phyloP scores from a whole-genome alignment of 2,329 filamentous ascomycete genomes.

The Microdochium nivale region DNA sequence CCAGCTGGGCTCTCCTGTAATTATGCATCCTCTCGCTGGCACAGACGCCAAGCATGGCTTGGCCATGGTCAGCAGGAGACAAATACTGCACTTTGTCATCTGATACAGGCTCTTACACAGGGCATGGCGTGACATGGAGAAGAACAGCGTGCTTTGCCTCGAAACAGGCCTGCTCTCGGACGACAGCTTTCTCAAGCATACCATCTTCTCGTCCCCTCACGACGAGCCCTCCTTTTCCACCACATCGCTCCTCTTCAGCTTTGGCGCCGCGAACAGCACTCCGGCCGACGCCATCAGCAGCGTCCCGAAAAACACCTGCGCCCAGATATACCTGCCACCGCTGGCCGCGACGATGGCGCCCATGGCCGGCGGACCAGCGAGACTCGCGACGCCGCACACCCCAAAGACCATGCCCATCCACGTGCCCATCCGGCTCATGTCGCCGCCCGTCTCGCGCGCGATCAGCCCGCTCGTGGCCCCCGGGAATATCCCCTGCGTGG shows the following conservation, averaged over 20 bases:
- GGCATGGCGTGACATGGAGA: too few species aligned
- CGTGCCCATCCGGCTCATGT: conserved; percentile 11
- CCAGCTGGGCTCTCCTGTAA: too few species aligned
- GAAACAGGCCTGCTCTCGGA: too few species aligned
- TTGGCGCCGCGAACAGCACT: not conserved
- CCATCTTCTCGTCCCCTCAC: not conserved
- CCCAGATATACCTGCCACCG: conserved; percentile 10
- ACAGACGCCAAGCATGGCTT: too few species aligned
- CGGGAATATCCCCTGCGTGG: conserved; percentile 12
- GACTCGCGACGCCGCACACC: conserved; percentile 12
- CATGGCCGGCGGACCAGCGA: conserved; percentile 13
- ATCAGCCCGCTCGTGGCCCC: conserved; percentile 11
- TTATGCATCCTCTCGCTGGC: too few species aligned
- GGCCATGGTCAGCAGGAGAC: too few species aligned
- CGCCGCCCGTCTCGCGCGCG: conserved; percentile 3
- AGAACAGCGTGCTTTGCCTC: too few species aligned
- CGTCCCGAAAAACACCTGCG: conserved; percentile 4
- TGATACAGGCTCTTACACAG: too few species aligned
- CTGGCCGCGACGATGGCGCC: conserved; percentile 13
- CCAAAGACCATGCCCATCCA: conserved; percentile 15
- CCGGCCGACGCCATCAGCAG: not conserved
- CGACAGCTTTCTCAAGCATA: too few species aligned
- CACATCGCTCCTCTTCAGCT: not conserved
- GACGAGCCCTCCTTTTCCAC: not conserved
- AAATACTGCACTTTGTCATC: too few species aligned